Evolutionary conservation across 352 stramenopile species (phyloP).

Genomic region (Phytophthora ramorum): DNA sequence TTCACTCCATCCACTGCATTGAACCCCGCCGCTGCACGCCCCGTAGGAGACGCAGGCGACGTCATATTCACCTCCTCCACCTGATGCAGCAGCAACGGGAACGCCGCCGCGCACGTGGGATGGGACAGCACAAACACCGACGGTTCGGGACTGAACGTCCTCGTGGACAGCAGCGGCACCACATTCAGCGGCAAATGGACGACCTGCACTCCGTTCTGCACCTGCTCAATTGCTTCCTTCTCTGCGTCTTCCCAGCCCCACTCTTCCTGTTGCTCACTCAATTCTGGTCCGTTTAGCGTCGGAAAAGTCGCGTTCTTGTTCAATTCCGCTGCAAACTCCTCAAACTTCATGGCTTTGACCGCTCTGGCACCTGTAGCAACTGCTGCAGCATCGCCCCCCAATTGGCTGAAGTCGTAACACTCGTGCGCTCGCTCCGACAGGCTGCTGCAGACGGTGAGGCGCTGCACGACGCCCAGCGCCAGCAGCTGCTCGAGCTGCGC

Average conservation of each 20-base stretch:
- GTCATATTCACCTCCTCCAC: slow-evolving; percentile 25
- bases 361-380: slow-evolving; percentile 24
- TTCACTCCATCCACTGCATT: slow-evolving; percentile 11
- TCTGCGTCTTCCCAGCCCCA: slow-evolving; percentile 63
- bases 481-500: slow-evolving; percentile 44
- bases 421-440: slow-evolving; percentile 75
- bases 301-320: slow-evolving; percentile 16
- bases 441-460: slow-evolving; percentile 66
- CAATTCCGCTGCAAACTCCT: slow-evolving; percentile 47
- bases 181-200: slow-evolving; percentile 67
- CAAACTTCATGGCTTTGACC: slow-evolving; percentile 53
- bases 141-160: slow-evolving; percentile 46
- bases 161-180: slow-evolving; percentile 58
- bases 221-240: not conserved
- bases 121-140: slow-evolving; percentile 81
- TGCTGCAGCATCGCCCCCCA: slow-evolving; percentile 9
- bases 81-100: slow-evolving; percentile 74
- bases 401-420: slow-evolving; percentile 62
- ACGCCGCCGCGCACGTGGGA: slow-evolving; percentile 67
- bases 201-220: slow-evolving; percentile 41
- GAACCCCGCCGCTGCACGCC: slow-evolving; percentile 5
- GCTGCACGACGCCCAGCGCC: slow-evolving; percentile 40
- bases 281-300: slow-evolving; percentile 20
- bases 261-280: slow-evolving; percentile 34
- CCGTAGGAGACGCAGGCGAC: slow-evolving; percentile 14